Evolutionary conservation across 108 stramenopile genomes (phyloP).

Genomic region (Cyclotella choctawhatcheeana): DNA sequence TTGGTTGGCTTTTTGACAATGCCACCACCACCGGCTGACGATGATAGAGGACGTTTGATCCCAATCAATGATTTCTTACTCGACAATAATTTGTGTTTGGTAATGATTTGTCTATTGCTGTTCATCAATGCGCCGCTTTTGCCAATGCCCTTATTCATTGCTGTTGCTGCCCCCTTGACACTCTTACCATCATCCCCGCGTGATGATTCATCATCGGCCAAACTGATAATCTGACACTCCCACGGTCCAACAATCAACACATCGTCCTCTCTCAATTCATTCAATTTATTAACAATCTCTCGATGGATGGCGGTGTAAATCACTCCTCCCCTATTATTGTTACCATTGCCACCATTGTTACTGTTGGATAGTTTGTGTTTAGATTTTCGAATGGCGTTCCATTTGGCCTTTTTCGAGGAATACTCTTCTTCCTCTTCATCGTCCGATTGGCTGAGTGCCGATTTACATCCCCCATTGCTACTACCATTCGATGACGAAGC

Average conservation of each 20-base stretch:
- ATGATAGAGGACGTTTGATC: not conserved
- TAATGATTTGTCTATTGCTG: too few relatives aligned
- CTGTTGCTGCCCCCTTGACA: too few relatives aligned
- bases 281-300: not conserved
- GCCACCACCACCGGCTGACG: too few relatives aligned
- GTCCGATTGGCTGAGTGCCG: not conserved
- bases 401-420: conserved; percentile 2
- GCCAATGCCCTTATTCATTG: too few relatives aligned
- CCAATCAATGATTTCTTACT: not conserved
- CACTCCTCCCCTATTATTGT: not conserved
- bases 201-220: not conserved
- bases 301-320: conserved; percentile 11
- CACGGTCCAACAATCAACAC: conserved; percentile 30
- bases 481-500: not conserved
- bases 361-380: not conserved
- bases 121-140: too few relatives aligned
- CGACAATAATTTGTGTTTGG: not conserved
- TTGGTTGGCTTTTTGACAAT: too few relatives aligned
- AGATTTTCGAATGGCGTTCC: conserved; percentile 8
- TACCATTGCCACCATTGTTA: not conserved
- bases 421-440: conserved; percentile 14
- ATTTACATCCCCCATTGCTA: not conserved
- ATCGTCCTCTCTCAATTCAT: conserved; percentile 17
- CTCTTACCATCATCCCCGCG: too few relatives aligned
- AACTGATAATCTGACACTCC: conserved; percentile 26